Evolutionary conservation across 2,329 filamentous ascomycete species (phyloP).

Genomic region (Fusarium lyarnte): DNA sequence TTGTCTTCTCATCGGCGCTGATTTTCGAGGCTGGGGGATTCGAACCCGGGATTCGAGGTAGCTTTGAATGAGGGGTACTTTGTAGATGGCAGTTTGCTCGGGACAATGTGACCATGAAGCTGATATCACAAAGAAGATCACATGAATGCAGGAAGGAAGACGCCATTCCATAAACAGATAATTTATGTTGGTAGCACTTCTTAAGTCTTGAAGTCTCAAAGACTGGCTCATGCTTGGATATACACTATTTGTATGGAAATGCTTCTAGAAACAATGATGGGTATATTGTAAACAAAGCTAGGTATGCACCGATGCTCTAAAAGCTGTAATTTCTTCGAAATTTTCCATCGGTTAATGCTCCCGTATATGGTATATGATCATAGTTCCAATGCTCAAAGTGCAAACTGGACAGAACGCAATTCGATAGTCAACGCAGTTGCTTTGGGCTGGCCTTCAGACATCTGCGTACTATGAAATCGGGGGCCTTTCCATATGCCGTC

Average conservation of each 20-base stretch:
- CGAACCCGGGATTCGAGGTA: background rate
- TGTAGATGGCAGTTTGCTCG: background rate
- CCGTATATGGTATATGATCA: background rate
- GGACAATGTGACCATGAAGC: slow-evolving; percentile 2
- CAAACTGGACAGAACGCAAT: background rate
- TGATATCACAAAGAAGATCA: background rate
- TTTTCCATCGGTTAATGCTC: background rate
- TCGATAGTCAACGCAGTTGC: background rate
- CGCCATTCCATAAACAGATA: background rate
- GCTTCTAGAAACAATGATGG: background rate
- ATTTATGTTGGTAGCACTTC: background rate
- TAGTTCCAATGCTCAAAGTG: background rate
- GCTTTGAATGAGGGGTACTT: background rate
- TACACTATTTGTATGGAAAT: background rate
- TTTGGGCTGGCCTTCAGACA: background rate
- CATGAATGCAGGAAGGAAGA: background rate
- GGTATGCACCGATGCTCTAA: background rate
- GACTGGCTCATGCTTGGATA: background rate
- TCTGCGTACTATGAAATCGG: background rate
- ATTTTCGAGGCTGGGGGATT: background rate
- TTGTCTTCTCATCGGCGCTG: background rate
- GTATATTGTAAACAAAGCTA: slow-evolving; percentile 4
- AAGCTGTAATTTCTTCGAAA: background rate
- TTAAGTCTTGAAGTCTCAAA: background rate
- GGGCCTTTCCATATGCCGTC: background rate